Evolutionary conservation across 768 basidiomycete genomes (phyloP).

Genomic region (Tricholoma bakamatsutake): DNA sequence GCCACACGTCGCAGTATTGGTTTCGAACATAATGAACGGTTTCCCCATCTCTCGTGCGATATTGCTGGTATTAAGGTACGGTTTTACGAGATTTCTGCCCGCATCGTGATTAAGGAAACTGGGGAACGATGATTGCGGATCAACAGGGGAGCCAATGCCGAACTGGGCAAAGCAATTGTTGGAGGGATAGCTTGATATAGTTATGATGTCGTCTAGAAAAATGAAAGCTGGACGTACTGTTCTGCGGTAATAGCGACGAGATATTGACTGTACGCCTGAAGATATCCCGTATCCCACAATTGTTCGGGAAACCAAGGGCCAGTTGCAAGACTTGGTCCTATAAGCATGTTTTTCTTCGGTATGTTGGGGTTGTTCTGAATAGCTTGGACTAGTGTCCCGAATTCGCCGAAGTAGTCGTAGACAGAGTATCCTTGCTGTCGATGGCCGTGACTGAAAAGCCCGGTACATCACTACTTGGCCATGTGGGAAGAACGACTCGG

Average conservation of each 20-base stretch:
- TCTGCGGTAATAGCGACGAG: constrained; percentile 50
- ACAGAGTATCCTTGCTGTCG: constrained; percentile 25
- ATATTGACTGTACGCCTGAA: constrained; percentile 32
- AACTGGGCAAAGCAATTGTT: constrained; percentile 58
- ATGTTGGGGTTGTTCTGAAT: constrained; percentile 33
- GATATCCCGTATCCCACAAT: constrained; percentile 51
- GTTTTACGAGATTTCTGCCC: constrained; percentile 39
- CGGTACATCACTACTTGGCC: background rate
- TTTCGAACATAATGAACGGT: constrained; percentile 63
- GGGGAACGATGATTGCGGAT: constrained; percentile 46
- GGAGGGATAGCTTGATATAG: constrained; percentile 42
- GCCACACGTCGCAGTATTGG: constrained; percentile 65
- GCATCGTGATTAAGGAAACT: constrained; percentile 60
- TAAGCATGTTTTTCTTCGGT: constrained; percentile 38
- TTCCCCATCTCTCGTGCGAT: constrained; percentile 37
- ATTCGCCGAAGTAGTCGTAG: constrained; percentile 36
- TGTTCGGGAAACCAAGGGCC: constrained; percentile 48
- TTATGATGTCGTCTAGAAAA: constrained; percentile 17
- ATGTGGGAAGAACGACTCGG: background rate
- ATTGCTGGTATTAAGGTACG: constrained; percentile 46
- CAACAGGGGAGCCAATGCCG: constrained; percentile 31
- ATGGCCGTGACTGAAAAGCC: background rate
- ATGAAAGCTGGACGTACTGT: constrained; percentile 32
- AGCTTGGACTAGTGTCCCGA: constrained; percentile 40
- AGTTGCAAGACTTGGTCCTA: constrained; percentile 51